A percentile compares a stretch with the other conserved stretches of the same genome.
Evolutionary conservation across 306 rosid species (phyloP).

Genomic region (Cucurbita ficifolia): DNA sequence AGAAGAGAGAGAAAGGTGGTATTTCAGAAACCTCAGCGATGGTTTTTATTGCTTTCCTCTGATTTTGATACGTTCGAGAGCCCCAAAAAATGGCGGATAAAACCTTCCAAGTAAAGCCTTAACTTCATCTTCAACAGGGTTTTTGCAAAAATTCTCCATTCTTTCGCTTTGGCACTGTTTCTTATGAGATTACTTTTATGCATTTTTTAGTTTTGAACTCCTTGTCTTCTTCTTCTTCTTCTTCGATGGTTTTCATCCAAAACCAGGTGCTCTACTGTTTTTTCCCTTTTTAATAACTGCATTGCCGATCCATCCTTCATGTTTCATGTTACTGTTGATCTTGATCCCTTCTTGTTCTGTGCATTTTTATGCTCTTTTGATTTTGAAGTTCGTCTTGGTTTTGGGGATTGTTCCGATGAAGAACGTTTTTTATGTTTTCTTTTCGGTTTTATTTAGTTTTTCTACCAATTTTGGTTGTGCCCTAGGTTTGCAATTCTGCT

Average conservation of each 20-base stretch:
- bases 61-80: conserved; percentile 5
- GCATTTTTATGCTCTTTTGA: background rate
- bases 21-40: background rate
- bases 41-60: conserved; percentile 2
- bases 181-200: background rate
- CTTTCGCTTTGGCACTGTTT: background rate
- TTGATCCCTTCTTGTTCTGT: background rate
- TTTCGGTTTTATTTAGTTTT: background rate
- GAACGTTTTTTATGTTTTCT: background rate
- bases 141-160: background rate
- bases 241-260: background rate
- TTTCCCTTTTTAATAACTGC: background rate
- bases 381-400: background rate
- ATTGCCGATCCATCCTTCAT: background rate
- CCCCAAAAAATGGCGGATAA: background rate
- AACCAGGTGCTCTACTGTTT: background rate
- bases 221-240: background rate
- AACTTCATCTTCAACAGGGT: background rate
- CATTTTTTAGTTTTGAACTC: background rate
- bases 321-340: background rate
- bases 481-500: background rate
- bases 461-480: background rate
- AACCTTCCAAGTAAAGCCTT: background rate
- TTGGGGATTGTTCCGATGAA: background rate
- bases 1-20: background rate